Base-by-base conservation (phyloP, 2,329 filamentous ascomycete genomes). In the Helotiales sp. region DNA sequence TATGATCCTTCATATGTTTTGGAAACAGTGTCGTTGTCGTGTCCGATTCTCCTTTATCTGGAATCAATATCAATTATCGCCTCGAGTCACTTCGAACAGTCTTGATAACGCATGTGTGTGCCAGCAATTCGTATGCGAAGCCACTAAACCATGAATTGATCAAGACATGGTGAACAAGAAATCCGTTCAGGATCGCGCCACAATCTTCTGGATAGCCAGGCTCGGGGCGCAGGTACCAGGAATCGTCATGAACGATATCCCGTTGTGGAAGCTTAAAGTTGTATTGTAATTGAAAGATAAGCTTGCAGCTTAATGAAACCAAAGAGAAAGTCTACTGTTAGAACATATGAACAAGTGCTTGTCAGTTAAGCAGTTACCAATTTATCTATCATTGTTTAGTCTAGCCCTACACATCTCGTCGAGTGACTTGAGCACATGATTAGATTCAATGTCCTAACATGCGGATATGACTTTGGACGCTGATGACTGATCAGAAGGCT, bases 151-250 rank as follows among this genome's bases (percentile, higher is more conserved):
- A 60, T 28, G 55, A 32, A n/a, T 15, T 24, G n/a, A 30, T 32
- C 17, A 34, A 49, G 64, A 66, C 57, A 61, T 66, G 59, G 57
- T 17, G 50, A 60, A 61, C 57, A 65, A 49, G 62, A 61, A 37
- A 59, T 17, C n/a, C 11, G 11, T 43, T 61, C 37, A 40, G 30
- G 45, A 30, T 49, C 62, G 30, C 28, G 64, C 45, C 55, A 60
- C 43, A 61, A 58, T 61, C 43, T 59, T 65, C 3, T 50, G 13
- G 26, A 22, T 45, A 17, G 15, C 37, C 49, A 30, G 55, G 69
- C 64, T 58, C 28, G 11, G 26, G 62, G 62, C 63, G 66, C 68
- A 71, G 70, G 70, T 69, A 70, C 68, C 62, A 59, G 66, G 63
- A 28, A 66, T 50, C 60, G 45, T 43, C 49, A 55, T 28, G 43